A percentile compares a stretch with the other conserved stretches of the same genome.
Evolutionary conservation across 164 flowering plant species (phyloP).

Genomic region (Nelumbo lutea): DNA sequence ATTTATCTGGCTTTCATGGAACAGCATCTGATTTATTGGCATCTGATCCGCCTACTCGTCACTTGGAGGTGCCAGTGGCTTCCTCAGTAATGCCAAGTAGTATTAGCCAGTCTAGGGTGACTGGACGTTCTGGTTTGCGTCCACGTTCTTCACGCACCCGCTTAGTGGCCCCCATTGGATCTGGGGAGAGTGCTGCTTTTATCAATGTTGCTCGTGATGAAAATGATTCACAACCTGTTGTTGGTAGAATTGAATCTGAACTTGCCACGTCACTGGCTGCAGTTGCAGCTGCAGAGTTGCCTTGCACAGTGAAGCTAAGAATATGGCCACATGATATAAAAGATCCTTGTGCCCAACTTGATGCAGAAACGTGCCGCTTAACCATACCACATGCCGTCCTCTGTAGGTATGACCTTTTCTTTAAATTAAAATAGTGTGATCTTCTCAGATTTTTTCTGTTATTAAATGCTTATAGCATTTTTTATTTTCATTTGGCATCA

Average conservation of each 20-base stretch:
- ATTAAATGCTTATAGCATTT: too few species aligned
- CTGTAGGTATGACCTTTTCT: conserved; percentile 65
- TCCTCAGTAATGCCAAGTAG: conserved; percentile 28
- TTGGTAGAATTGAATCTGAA: conserved; percentile 63
- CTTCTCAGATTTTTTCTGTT: neutral
- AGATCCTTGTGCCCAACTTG: conserved; percentile 71
- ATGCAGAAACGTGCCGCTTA: conserved; percentile 61
- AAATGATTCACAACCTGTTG: conserved; percentile 43
- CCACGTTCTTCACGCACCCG: conserved; percentile 49
- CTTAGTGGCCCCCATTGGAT: conserved; percentile 23
- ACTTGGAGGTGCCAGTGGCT: conserved; percentile 21
- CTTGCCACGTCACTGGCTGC: conserved; percentile 75
- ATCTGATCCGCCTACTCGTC: conserved; percentile 19
- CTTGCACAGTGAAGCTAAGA: conserved; percentile 92
- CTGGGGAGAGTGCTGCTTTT: conserved; percentile 38
- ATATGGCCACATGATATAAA: conserved; percentile 86
- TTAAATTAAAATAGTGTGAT: neutral
- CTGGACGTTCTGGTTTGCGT: conserved; percentile 49
- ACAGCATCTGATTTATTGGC: conserved; percentile 16
- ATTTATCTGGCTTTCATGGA: conserved; percentile 26
- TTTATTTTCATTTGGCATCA: too few species aligned
- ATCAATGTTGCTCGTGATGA: conserved; percentile 30
- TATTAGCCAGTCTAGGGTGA: conserved; percentile 28
- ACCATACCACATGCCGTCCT: conserved; percentile 96
- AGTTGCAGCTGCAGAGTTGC: conserved; percentile 88